Evolutionary conservation across 768 basidiomycete genomes (phyloP).

Genomic region (Lactarius tabidus): DNA sequence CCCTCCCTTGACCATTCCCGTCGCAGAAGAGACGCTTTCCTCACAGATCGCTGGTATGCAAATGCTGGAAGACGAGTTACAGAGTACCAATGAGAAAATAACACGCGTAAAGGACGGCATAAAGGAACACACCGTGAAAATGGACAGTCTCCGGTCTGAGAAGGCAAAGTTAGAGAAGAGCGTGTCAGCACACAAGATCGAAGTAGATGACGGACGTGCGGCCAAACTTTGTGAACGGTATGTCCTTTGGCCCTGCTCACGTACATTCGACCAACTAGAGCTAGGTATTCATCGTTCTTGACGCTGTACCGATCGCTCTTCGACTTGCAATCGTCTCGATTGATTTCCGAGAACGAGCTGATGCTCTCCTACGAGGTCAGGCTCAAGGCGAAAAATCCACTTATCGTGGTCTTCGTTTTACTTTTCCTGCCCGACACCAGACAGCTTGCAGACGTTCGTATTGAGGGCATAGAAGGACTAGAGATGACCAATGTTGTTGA

Average conservation of each 20-base stretch:
- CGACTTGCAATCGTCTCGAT: slow-evolving; percentile 54
- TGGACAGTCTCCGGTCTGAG: slow-evolving; percentile 57
- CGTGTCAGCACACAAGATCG: slow-evolving; percentile 50
- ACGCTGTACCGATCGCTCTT: slow-evolving; percentile 59
- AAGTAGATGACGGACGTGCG: slow-evolving; percentile 57
- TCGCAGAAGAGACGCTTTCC: slow-evolving; percentile 70
- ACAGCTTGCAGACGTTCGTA: slow-evolving; percentile 56
- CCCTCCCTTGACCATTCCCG: slow-evolving; percentile 70
- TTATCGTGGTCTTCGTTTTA: slow-evolving; percentile 48
- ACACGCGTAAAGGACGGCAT: slow-evolving; percentile 56
- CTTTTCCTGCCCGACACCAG: slow-evolving; percentile 70
- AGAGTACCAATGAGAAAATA: slow-evolving; percentile 47
- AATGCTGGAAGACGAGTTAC: slow-evolving; percentile 60
- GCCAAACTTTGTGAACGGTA: slow-evolving; percentile 70
- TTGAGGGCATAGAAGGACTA: slow-evolving; percentile 46
- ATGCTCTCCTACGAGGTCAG: slow-evolving; percentile 60
- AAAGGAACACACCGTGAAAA: slow-evolving; percentile 50
- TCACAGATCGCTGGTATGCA: slow-evolving; percentile 81
- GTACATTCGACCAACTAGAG: neutral
- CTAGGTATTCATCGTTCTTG: slow-evolving; percentile 70
- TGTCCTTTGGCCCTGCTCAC: slow-evolving; percentile 26
- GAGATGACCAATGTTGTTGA: slow-evolving; percentile 60
- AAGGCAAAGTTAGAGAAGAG: slow-evolving; percentile 68
- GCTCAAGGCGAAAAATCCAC: slow-evolving; percentile 30
- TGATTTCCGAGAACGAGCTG: slow-evolving; percentile 72